Percentiles rank a stretch among this genome's conserved stretches.
phyloP scores from a whole-genome alignment of 108 stramenopile genomes.

The Licmophora abbreviata region DNA sequence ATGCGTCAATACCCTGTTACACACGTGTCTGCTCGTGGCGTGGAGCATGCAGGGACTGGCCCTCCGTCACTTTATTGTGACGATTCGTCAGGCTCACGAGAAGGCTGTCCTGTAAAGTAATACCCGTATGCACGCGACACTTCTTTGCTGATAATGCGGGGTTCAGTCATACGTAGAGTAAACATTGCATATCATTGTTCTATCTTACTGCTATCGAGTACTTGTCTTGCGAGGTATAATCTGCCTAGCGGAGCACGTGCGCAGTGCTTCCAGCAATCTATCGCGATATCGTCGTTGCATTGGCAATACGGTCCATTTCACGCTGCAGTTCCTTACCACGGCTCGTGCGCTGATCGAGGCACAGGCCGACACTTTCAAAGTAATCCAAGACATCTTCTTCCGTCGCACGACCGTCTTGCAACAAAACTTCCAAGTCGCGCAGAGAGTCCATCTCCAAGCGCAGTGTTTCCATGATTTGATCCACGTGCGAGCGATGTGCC shows the following conservation, averaged over 20 bases:
- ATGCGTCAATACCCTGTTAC: constrained; percentile 62
- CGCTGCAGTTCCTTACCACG: constrained; percentile 33
- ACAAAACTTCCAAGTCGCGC: constrained; percentile 47
- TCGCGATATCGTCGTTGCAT: neutral
- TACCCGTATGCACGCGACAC: too few species aligned
- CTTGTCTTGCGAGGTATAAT: too few species aligned
- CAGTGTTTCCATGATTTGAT: constrained; percentile 59
- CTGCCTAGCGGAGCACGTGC: too few species aligned
- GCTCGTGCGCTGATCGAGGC: constrained; percentile 49
- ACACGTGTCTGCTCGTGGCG: constrained; percentile 58
- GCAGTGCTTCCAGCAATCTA: too few species aligned
- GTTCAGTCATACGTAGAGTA: too few species aligned
- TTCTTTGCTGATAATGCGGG: too few species aligned
- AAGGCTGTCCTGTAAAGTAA: too few species aligned
- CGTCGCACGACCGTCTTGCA: constrained; percentile 9
- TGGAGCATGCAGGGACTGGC: constrained; percentile 76
- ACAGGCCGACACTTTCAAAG: constrained; percentile 68
- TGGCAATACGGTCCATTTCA: constrained; percentile 60
- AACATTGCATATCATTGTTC: too few species aligned
- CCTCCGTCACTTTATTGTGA: constrained; percentile 32
- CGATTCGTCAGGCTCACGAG: neutral
- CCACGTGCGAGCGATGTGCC: constrained; percentile 62
- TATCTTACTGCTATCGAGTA: too few species aligned
- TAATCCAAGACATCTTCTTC: constrained; percentile 80
- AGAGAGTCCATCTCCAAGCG: constrained; percentile 72